Base-by-base conservation (phyloP, 2,329 filamentous ascomycete species). In the Epichloe scottii region DNA sequence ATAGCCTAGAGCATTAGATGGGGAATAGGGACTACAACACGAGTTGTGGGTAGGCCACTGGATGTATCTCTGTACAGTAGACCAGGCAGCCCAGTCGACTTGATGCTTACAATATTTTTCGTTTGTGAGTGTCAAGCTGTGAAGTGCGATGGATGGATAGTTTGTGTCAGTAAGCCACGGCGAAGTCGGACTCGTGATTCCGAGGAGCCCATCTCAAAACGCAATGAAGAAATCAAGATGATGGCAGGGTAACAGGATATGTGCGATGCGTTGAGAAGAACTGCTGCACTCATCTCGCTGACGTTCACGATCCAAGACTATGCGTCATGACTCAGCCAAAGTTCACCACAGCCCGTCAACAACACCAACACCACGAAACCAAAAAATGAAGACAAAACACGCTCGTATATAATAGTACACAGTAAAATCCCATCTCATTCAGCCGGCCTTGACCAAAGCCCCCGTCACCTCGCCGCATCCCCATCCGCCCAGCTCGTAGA, bases 401-500 rank as follows among this genome's bases (percentile, higher is more conserved):
- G 39, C 39, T 5, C 17, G 10, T 41, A 19, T 41, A 17, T 2
- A n/a, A 10, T 12, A n/a, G 4, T 12, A 17, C 7, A 15, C 15
- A 2, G 10, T 17, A 19, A 15, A 15, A 45, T n/a, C 3, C 17
- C 14, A 19, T 4, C n/a, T 26, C 44, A 5, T 5, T 26, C 17
- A 17, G 35, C 35, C 11, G 4, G 11, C 23, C 33, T 26, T 3
- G 26, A 3, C 26, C 26, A 26, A 10, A 26, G 30, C 7, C 17
- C 42, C 2, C n/a, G n/a, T 55, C 55, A 62, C 23, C 52, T 56
- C 45, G 58, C 56, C 17, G 54, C 58, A 51, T 68, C 65, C n/a
- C 60, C 61, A 30, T 65, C 61, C 37, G 62, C 59, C 62, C 65
- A 67, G 50, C 59, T 64, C 8, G 65, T 63, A 19, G 66, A 64